phyloP scores from a whole-genome alignment of 768 basidiomycete species.

The Lanmaoa rubissima region DNA sequence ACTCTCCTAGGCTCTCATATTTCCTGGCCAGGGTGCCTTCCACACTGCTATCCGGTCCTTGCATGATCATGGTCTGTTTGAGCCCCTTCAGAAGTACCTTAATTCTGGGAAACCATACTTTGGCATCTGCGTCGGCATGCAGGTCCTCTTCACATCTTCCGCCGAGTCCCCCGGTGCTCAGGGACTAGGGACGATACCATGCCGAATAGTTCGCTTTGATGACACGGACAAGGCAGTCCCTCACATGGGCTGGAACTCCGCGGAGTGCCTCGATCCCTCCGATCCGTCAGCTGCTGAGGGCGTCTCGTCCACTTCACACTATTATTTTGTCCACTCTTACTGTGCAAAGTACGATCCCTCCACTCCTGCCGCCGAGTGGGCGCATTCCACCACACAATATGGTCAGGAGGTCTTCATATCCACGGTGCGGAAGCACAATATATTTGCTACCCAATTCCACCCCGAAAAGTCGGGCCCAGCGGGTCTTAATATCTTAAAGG shows the following conservation, averaged over 20 bases:
- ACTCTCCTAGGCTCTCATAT: slow-evolving; percentile 75
- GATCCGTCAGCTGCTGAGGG: slow-evolving; percentile 42
- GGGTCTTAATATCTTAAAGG: slow-evolving; percentile 74
- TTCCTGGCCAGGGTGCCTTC: slow-evolving; percentile 96
- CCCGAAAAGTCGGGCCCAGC: slow-evolving; percentile 95
- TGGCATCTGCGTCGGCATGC: slow-evolving; percentile 98
- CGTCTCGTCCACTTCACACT: slow-evolving; percentile 58
- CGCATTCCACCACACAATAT: slow-evolving; percentile 87
- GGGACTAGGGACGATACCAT: slow-evolving; percentile 89
- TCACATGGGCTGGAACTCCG: slow-evolving; percentile 97
- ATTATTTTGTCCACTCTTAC: slow-evolving; percentile 98
- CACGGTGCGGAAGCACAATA: slow-evolving; percentile 74
- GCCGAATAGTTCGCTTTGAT: slow-evolving; percentile 70
- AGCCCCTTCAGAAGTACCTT: slow-evolving; percentile 82
- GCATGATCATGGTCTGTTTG: slow-evolving; percentile 64
- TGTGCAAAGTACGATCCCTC: slow-evolving; percentile 71
- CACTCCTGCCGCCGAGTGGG: slow-evolving; percentile 67
- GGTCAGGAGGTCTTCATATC: slow-evolving; percentile 92
- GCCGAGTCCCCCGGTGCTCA: slow-evolving; percentile 61
- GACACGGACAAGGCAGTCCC: slow-evolving; percentile 82
- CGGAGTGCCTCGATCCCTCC: slow-evolving; percentile 52
- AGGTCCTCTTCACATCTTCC: slow-evolving; percentile 88
- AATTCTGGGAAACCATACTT: slow-evolving; percentile 89
- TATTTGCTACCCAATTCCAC: slow-evolving; percentile 95
- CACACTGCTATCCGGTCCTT: slow-evolving; percentile 83